Base-by-base conservation (phyloP, 2,329 filamentous ascomycete genomes). In the Magnaporthales sp. region DNA sequence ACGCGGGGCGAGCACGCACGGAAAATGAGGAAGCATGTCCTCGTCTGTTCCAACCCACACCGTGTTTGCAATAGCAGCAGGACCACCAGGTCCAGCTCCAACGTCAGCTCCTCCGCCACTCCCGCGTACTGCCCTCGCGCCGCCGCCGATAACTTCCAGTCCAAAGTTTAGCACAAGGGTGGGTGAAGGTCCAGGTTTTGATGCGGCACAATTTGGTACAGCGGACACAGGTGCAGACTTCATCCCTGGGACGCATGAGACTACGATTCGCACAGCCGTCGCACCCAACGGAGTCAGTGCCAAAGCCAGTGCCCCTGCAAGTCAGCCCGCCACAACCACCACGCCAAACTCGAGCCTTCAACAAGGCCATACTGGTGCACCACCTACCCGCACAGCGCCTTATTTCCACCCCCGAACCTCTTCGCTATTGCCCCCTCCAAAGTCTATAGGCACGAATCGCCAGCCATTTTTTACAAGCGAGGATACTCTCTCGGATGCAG, bases 361-460 rank as follows among this genome's bases (percentile, higher is more conserved):
- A 26, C 54, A 58, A 58, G n/a, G 62, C 32, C 32, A 31, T 64
- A 46, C 30, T 46, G 32, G 30, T 46, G 32, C 64, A 27, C 24
- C 26, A 63, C 10, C 61, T n/a, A 63, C 61, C 29, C 61, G 56
- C 64, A 61, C 63, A 4, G 27, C 38, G 38, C 27, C 64, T 15
- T 66, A 24, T 29, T 38, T 38, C 64, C 64, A 66, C 22, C 64
- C 64, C 13, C 56, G 64, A 58, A 66, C 64, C 64, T 66, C 64
- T 60, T 66, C 64, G 29, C 51, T 66, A 54, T n/a, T 65, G 51
- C 64, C 54, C 51, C 64, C 64, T 60, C 64, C 64, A 56, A 60
- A 66, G 29, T 30, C 58, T 61, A 15, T 32, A 32, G 19, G 24
- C 29, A 27, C 64, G 22, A 68, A 68, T 27, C 67, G 68, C 54